Conservation (phyloP, 2,329 filamentous ascomycete genomes). For the Orbilia oligospora region DNA sequence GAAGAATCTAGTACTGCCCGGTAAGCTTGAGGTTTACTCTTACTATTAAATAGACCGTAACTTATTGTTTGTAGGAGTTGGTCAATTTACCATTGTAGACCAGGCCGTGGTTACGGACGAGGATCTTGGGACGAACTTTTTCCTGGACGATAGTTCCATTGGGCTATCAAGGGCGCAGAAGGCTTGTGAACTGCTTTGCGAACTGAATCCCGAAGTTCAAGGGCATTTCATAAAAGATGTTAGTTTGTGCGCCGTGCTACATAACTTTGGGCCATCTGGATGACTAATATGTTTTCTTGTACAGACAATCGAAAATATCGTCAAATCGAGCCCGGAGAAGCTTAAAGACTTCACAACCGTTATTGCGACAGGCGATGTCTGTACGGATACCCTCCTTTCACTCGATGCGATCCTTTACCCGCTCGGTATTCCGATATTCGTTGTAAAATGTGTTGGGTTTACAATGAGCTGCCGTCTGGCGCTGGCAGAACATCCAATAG, state of each 20-base stretch:
- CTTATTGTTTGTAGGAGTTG: conserved; percentile 74
- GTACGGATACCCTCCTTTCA: conserved; percentile 59
- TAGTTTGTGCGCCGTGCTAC: conserved; percentile 46
- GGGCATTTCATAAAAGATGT: conserved; percentile 78
- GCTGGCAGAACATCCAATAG: conserved; percentile 83
- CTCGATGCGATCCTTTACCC: conserved; percentile 60
- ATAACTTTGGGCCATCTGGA: background rate
- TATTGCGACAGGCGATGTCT: conserved; percentile 57
- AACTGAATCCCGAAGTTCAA: conserved; percentile 92
- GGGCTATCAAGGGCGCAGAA: conserved; percentile 84
- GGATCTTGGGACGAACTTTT: conserved; percentile 97
- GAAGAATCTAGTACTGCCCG: conserved; percentile 96
- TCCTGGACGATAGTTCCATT: conserved; percentile 83
- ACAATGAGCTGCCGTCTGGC: conserved; percentile 88
- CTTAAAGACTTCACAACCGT: conserved; percentile 49
- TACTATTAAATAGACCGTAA: background rate
- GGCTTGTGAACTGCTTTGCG: conserved; percentile 81
- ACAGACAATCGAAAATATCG: conserved; percentile 40
- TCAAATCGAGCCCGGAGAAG: conserved; percentile 42
- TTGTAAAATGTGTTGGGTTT: conserved; percentile 91
- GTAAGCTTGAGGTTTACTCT: conserved; percentile 67
- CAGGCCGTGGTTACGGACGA: conserved; percentile 80
- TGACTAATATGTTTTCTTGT: conserved; percentile 22
- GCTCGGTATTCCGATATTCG: conserved; percentile 78
- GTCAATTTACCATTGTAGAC: conserved; percentile 91